Evolutionary conservation across 2,329 filamentous ascomycete genomes (phyloP).

Genomic region (Myriosclerotinia curreyana): DNA sequence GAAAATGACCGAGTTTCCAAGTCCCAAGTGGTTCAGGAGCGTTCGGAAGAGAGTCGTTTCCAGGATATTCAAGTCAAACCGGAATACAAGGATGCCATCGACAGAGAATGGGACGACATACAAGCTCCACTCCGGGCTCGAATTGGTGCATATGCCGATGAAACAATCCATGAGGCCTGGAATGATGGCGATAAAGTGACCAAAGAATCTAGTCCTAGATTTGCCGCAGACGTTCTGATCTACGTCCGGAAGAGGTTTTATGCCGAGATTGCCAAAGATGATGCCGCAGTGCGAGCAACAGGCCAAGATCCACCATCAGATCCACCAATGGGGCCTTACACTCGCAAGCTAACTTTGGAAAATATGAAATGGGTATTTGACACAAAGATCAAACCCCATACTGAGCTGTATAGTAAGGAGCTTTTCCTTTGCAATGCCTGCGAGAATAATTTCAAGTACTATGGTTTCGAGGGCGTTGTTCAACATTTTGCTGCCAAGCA

Average conservation of each 20-base stretch:
- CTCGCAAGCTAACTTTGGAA: slow-evolving; percentile 67
- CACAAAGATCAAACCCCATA: slow-evolving; percentile 68
- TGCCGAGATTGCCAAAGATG: slow-evolving; percentile 54
- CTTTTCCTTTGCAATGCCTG: slow-evolving; percentile 74
- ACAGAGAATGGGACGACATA: slow-evolving; percentile 67
- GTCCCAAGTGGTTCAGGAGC: slow-evolving; percentile 42
- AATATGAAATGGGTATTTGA: slow-evolving; percentile 88
- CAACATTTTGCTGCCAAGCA: slow-evolving; percentile 85
- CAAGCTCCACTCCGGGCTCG: slow-evolving; percentile 65
- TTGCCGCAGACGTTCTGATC: slow-evolving; percentile 70
- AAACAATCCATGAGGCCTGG: slow-evolving; percentile 66
- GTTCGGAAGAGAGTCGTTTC: slow-evolving; percentile 35
- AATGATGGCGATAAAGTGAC: slow-evolving; percentile 59
- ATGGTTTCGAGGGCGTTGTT: slow-evolving; percentile 73
- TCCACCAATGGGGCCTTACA: slow-evolving; percentile 52
- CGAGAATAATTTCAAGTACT: slow-evolving; percentile 61
- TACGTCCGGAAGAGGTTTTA: slow-evolving; percentile 67
- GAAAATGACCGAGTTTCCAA: slow-evolving; percentile 45
- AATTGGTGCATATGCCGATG: slow-evolving; percentile 65
- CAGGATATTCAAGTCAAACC: slow-evolving; percentile 41
- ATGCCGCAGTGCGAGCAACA: slow-evolving; percentile 46
- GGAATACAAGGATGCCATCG: slow-evolving; percentile 56
- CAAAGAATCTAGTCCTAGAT: slow-evolving; percentile 61
- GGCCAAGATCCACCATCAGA: slow-evolving; percentile 48
- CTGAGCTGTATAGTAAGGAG: slow-evolving; percentile 64